Evolutionary conservation across 768 basidiomycete genomes (phyloP).

Genomic region (Suillus americanus): DNA sequence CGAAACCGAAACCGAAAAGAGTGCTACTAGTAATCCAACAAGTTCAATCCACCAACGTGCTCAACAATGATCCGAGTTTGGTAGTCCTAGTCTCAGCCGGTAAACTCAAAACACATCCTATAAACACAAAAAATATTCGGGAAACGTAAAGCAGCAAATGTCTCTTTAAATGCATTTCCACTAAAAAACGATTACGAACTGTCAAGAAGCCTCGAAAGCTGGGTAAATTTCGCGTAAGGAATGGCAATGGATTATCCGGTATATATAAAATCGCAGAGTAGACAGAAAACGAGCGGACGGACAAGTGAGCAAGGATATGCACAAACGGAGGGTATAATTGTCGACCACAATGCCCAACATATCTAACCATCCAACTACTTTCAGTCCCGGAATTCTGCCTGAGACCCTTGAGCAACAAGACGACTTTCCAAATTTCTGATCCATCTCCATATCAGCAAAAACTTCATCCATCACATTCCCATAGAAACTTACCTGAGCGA

Average conservation of each 20-base stretch:
- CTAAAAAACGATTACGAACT: slow-evolving; percentile 20
- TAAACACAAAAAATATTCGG: background rate
- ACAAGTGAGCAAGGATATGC: slow-evolving; percentile 36
- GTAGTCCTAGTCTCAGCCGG: background rate
- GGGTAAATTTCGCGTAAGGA: slow-evolving; percentile 29
- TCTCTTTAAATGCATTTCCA: slow-evolving; percentile 8
- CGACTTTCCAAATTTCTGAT: slow-evolving; percentile 85
- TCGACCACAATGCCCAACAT: slow-evolving; percentile 27
- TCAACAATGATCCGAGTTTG: slow-evolving; percentile 1
- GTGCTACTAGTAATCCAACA: background rate
- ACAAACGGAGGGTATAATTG: slow-evolving; percentile 34
- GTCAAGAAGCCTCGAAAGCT: slow-evolving; percentile 27
- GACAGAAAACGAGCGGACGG: slow-evolving; percentile 33
- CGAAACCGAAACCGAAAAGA: background rate
- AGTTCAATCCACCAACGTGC: background rate
- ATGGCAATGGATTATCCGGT: slow-evolving; percentile 38
- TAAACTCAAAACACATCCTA: background rate
- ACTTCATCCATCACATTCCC: slow-evolving; percentile 7
- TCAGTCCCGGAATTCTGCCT: slow-evolving; percentile 75
- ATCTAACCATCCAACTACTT: slow-evolving; percentile 22
- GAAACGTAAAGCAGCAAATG: background rate
- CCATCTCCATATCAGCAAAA: background rate
- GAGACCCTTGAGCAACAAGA: slow-evolving; percentile 85
- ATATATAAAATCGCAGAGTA: slow-evolving; percentile 33
- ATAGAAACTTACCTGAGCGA: slow-evolving; percentile 62